Conservation (phyloP, 352 stramenopile species). For the Phytophthora uliginosa region DNA sequence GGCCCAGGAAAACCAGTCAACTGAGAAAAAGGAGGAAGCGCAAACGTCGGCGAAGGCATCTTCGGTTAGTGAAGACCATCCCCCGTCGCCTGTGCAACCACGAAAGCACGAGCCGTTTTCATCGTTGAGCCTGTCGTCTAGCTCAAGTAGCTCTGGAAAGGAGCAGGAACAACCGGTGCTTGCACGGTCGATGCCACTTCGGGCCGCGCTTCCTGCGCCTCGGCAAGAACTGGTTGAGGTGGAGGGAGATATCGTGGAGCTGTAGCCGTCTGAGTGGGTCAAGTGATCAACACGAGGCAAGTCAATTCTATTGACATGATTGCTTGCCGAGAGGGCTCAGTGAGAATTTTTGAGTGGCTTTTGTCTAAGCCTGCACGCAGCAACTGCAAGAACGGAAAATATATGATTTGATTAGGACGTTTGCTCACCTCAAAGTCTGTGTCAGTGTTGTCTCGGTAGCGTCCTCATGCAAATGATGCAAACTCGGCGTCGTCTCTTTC, state of each 20-base stretch:
- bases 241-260: constrained; percentile 72
- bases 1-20: neutral
- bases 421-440: constrained; percentile 5
- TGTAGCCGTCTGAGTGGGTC: constrained; percentile 27
- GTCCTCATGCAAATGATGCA: neutral
- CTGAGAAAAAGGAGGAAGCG: constrained; percentile 13
- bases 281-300: neutral
- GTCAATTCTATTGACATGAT: constrained; percentile 29
- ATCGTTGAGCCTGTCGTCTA: constrained; percentile 20
- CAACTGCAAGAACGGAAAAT: constrained; percentile 34
- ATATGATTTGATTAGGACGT: constrained; percentile 39
- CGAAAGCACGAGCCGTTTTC: constrained; percentile 14
- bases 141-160: constrained; percentile 28
- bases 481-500: constrained; percentile 22
- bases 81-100: neutral
- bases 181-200: constrained; percentile 46
- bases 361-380: neutral
- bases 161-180: constrained; percentile 31
- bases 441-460: constrained; percentile 4
- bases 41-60: neutral
- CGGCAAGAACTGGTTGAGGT: constrained; percentile 64
- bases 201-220: constrained; percentile 39
- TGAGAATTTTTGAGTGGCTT: constrained; percentile 9
- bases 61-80: neutral
- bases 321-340: constrained; percentile 2